These are phyloP conservation scores for Plantago coronopus DNA, from an alignment of 305 asterid genomes.

Conservation along the genomic window DNA sequence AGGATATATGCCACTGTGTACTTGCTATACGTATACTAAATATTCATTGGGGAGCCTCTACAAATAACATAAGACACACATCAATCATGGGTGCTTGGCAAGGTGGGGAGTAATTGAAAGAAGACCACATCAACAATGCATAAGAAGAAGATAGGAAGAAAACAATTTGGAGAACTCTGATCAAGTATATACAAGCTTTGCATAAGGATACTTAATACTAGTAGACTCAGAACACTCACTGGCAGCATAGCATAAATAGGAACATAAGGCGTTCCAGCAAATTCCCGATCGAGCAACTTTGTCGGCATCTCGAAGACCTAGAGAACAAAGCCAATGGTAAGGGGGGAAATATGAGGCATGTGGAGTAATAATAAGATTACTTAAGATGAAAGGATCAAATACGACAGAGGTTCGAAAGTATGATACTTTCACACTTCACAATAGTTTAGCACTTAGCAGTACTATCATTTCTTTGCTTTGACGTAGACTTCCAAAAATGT, in stretches of 20 bases:
- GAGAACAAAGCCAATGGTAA: conserved; percentile 25
- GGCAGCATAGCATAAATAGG: conserved; percentile 89
- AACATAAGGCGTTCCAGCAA: conserved; percentile 71
- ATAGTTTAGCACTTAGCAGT: not conserved
- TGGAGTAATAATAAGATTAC: conserved; percentile 3
- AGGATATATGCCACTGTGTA: not conserved
- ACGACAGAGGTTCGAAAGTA: not conserved
- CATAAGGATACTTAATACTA: conserved; percentile 9
- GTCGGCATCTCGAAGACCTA: conserved; percentile 66
- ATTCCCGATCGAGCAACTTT: conserved; percentile 63
- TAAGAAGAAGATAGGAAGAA: conserved; percentile 7
- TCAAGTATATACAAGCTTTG: conserved; percentile 2
- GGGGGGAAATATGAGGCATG: conserved; percentile 16
- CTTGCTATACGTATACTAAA: not conserved
- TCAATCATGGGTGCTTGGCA: not conserved
- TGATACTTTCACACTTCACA: not conserved
- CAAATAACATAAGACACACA: conserved; percentile 6
- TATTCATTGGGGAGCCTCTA: not conserved
- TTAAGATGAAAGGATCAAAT: conserved; percentile 12
- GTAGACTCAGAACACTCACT: conserved; percentile 45
- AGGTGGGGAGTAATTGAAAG: no score
- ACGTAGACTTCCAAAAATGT: not conserved
- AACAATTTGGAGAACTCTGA: conserved; percentile 2
- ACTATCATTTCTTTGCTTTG: not conserved
- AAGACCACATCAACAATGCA: no score